Percentiles rank a stretch among this genome's conserved stretches.
phyloP scores from a whole-genome alignment of 257 asterid genomes.

The Plantago major region DNA sequence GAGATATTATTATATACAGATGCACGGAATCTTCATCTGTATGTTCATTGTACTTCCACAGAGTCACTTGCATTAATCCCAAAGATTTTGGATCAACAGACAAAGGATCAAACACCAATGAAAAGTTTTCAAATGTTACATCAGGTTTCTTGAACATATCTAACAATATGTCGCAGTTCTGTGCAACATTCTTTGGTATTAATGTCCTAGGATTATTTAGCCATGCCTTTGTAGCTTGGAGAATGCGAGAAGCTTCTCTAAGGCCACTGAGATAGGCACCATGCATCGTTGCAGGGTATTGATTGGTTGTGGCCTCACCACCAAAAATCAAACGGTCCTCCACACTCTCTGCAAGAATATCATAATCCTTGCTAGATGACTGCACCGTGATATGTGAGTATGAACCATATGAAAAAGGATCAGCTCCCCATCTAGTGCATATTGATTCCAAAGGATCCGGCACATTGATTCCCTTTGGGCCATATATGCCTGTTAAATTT shows the following conservation, averaged over 20 bases:
- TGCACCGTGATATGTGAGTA: constrained; percentile 69
- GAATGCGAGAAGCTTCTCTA: constrained; percentile 73
- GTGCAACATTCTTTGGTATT: constrained; percentile 42
- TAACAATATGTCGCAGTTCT: constrained; percentile 37
- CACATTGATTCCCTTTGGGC: constrained; percentile 58
- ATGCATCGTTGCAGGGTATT: constrained; percentile 91
- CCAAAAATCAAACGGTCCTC: constrained; percentile 60
- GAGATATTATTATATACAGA: constrained; percentile 54
- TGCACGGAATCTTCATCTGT: constrained; percentile 26
- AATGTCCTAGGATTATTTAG: constrained; percentile 31
- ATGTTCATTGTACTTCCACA: constrained; percentile 25
- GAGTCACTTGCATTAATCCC: constrained; percentile 50
- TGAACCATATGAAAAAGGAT: constrained; percentile 72
- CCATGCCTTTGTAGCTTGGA: constrained; percentile 34
- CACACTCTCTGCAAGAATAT: constrained; percentile 61
- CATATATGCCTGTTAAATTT: constrained; percentile 52
- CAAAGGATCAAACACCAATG: constrained; percentile 47
- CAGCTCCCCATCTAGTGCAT: constrained; percentile 82
- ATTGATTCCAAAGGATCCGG: constrained; percentile 77
- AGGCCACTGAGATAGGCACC: constrained; percentile 88
- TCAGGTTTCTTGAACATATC: constrained; percentile 64
- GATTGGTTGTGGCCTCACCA: constrained; percentile 79
- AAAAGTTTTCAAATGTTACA: constrained; percentile 37
- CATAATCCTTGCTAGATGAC: constrained; percentile 78
- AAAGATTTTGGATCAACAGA: constrained; percentile 48